phyloP scores from a whole-genome alignment of 371 early-diverging fungal species.

The Zopfochytrium polystomum region DNA sequence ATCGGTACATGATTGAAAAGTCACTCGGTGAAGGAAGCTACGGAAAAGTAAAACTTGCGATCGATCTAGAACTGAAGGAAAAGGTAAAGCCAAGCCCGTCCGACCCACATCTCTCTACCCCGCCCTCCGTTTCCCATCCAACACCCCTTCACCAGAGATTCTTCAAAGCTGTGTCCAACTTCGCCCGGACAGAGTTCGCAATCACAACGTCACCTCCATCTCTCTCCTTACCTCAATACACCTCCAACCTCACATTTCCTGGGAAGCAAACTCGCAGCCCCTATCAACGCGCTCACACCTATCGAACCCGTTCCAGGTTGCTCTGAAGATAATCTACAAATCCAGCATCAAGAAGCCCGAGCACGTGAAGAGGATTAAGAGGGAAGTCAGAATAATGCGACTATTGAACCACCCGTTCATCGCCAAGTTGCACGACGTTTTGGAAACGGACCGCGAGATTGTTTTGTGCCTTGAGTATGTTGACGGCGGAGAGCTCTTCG shows the following conservation, averaged over 20 bases:
- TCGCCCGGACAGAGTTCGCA: too few relatives aligned
- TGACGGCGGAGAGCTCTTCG: constrained; percentile 57
- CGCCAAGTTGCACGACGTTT: constrained; percentile 41
- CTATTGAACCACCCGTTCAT: constrained; percentile 47
- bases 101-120: neutral
- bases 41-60: constrained; percentile 45
- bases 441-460: constrained; percentile 48
- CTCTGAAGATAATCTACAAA: constrained; percentile 43
- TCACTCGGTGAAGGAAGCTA: constrained; percentile 43
- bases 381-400: constrained; percentile 44
- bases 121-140: neutral
- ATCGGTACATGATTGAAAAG: constrained; percentile 33
- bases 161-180: too few relatives aligned
- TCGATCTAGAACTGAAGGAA: constrained; percentile 26
- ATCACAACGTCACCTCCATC: too few relatives aligned
- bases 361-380: constrained; percentile 43
- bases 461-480: constrained; percentile 44
- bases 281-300: too few relatives aligned
- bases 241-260: too few relatives aligned
- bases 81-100: constrained; percentile 26
- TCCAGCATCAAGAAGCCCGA: constrained; percentile 36
- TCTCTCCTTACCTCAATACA: neutral
- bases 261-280: too few relatives aligned
- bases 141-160: neutral
- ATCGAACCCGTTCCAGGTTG: constrained; percentile 43